Conservation (phyloP, 2,329 filamentous ascomycete genomes). For the Thermothelomyces thermophilus region DNA sequence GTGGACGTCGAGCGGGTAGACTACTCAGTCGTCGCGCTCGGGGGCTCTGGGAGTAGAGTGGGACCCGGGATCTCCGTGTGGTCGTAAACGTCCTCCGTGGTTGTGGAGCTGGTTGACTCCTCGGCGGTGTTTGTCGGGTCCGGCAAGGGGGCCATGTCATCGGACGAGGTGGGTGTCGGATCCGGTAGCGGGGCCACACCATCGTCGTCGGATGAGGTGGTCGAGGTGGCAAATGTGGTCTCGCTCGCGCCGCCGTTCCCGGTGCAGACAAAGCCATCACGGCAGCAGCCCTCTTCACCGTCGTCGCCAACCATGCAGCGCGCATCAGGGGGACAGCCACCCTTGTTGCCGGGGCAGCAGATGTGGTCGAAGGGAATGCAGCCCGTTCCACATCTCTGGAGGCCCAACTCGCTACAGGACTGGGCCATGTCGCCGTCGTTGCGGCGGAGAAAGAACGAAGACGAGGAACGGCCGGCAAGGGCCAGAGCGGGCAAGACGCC, state of each 20-base stretch:
- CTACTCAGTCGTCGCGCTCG: too few species aligned
- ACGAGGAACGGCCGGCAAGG: slow-evolving; percentile 4
- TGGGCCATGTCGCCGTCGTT: neutral
- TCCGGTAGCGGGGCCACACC: neutral
- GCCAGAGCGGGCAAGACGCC: slow-evolving; percentile 16
- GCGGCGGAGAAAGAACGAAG: slow-evolving; percentile 4
- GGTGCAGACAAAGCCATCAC: slow-evolving; percentile 2
- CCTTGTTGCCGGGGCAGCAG: slow-evolving; percentile 11
- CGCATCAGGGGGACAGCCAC: slow-evolving; percentile 2
- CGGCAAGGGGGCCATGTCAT: neutral
- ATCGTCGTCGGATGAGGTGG: neutral
- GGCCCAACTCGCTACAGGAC: slow-evolving; percentile 4
- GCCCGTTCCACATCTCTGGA: slow-evolving; percentile 10
- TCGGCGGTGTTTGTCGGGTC: neutral
- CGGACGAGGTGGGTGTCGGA: neutral
- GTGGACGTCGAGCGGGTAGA: too few species aligned
- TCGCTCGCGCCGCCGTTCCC: slow-evolving; percentile 8
- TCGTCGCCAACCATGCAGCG: slow-evolving; percentile 8
- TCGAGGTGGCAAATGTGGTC: neutral
- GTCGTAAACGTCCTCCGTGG: too few species aligned
- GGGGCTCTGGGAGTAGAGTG: too few species aligned
- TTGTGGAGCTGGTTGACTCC: too few species aligned
- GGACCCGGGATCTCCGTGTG: too few species aligned
- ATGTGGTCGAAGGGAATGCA: slow-evolving; percentile 8
- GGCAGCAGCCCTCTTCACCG: slow-evolving; percentile 10